phyloP scores from a whole-genome alignment of 306 rosid genomes.

The Prunus salicina region DNA sequence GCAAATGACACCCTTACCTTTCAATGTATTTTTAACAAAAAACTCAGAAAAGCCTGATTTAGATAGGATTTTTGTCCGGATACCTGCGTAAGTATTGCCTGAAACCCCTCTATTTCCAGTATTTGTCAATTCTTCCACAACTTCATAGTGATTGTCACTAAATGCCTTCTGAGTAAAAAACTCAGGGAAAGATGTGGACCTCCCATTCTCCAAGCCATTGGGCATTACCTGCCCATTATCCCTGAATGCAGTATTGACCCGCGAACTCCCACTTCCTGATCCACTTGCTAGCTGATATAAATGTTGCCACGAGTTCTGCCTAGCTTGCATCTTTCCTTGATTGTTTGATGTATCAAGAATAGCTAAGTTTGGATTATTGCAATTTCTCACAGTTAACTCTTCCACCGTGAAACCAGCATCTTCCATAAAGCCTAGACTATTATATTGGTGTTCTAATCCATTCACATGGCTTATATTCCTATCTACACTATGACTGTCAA shows the following conservation, averaged over 20 bases:
- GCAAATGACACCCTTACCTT: constrained; percentile 71
- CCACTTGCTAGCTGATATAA: constrained; percentile 62
- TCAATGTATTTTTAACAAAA: constrained; percentile 69
- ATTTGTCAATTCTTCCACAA: constrained; percentile 41
- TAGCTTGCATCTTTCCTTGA: constrained; percentile 39
- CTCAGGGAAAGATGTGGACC: constrained; percentile 44
- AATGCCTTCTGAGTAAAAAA: constrained; percentile 45
- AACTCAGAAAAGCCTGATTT: constrained; percentile 85
- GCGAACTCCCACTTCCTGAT: constrained; percentile 57
- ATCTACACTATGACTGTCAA: constrained; percentile 38
- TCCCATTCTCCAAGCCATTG: constrained; percentile 45
- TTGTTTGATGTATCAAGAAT: constrained; percentile 56
- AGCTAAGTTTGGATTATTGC: constrained; percentile 51
- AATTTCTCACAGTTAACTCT: constrained; percentile 59
- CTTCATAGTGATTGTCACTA: constrained; percentile 48
- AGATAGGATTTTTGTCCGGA: constrained; percentile 77
- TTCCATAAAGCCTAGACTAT: constrained; percentile 24
- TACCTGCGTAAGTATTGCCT: constrained; percentile 43
- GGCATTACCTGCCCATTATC: constrained; percentile 48
- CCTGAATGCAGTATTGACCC: constrained; percentile 31
- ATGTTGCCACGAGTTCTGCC: constrained; percentile 62
- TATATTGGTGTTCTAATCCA: constrained; percentile 38
- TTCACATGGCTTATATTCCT: constrained; percentile 28
- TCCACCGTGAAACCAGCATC: constrained; percentile 50
- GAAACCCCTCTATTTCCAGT: constrained; percentile 44